phyloP scores from a whole-genome alignment of 2,329 filamentous ascomycete species.

The Penicillium sp. region DNA sequence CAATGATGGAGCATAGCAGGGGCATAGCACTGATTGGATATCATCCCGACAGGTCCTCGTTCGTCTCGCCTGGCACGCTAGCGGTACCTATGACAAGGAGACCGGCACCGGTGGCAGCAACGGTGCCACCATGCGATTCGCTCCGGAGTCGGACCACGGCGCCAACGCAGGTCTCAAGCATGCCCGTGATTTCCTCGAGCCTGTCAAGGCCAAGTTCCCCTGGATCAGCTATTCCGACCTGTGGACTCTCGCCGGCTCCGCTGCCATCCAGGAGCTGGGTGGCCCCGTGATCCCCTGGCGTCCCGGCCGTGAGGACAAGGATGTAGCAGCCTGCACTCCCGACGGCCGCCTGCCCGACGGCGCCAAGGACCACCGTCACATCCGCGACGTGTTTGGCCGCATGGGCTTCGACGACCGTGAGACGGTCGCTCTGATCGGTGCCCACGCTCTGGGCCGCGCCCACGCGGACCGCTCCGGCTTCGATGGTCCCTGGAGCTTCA shows the following conservation, averaged over 20 bases:
- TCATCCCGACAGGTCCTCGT: constrained; percentile 58
- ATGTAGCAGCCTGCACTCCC: constrained; percentile 79
- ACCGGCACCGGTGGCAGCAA: constrained; percentile 90
- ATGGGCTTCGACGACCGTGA: constrained; percentile 98
- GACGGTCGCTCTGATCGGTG: constrained; percentile 84
- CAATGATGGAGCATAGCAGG: background rate
- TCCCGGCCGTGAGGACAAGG: constrained; percentile 75
- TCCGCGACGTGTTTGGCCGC: constrained; percentile 86
- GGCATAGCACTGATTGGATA: background rate
- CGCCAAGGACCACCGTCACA: constrained; percentile 69
- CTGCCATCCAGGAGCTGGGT: constrained; percentile 90
- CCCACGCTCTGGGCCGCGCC: constrained; percentile 82
- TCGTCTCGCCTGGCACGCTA: constrained; percentile 88
- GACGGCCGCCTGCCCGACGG: constrained; percentile 87
- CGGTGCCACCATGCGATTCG: constrained; percentile 94
- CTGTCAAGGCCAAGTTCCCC: constrained; percentile 81
- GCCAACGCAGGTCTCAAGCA: constrained; percentile 85
- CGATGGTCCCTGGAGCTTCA: constrained; percentile 87
- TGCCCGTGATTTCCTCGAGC: constrained; percentile 88
- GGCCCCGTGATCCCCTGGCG: constrained; percentile 83
- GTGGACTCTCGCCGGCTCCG: constrained; percentile 84
- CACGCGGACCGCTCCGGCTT: constrained; percentile 85
- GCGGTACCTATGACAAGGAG: constrained; percentile 83
- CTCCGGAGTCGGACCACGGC: constrained; percentile 80
- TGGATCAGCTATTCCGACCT: constrained; percentile 97